phyloP scores from a whole-genome alignment of 257 asterid species.

The Nicotiana sylvestris region DNA sequence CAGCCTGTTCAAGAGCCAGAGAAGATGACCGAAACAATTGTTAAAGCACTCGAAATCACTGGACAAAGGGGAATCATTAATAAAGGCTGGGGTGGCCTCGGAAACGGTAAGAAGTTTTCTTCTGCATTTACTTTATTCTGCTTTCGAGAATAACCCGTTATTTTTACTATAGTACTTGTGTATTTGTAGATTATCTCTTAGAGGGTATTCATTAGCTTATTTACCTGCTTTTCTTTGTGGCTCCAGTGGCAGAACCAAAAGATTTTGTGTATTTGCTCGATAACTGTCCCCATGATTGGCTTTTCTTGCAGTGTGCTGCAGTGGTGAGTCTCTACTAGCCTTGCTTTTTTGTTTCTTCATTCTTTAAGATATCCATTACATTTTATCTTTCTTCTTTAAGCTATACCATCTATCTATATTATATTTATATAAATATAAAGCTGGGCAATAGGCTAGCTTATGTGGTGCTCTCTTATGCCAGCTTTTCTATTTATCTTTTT shows the following conservation, averaged over 20 bases:
- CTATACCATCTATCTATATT: neutral
- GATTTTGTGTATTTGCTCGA: conserved; percentile 68
- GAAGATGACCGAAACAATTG: conserved; percentile 72
- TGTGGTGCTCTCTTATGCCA: too few species aligned
- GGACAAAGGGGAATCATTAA: conserved; percentile 88
- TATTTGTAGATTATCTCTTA: neutral
- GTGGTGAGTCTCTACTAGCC: conserved; percentile 47
- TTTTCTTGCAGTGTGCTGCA: conserved; percentile 75
- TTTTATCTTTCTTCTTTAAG: neutral
- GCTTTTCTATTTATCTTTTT: too few species aligned
- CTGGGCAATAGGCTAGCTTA: too few species aligned
- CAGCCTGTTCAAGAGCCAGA: conserved; percentile 89
- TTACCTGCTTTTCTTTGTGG: conserved; percentile 3
- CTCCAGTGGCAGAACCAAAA: conserved; percentile 65
- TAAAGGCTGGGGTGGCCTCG: conserved; percentile 98
- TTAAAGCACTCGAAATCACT: conserved; percentile 70
- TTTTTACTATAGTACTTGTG: neutral
- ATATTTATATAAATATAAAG: too few species aligned
- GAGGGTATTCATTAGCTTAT: neutral
- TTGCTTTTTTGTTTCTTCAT: conserved; percentile 1
- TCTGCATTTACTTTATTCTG: neutral
- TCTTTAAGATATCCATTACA: neutral
- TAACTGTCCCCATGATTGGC: conserved; percentile 91
- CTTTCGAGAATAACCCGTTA: neutral
- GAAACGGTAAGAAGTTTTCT: conserved; percentile 48